A percentile compares a stretch with the other conserved stretches of the same genome.
These are phyloP conservation scores for Neophaeococcomyces aloes DNA, from an alignment of 2,329 filamentous ascomycete genomes.

Conservation along the genomic window DNA sequence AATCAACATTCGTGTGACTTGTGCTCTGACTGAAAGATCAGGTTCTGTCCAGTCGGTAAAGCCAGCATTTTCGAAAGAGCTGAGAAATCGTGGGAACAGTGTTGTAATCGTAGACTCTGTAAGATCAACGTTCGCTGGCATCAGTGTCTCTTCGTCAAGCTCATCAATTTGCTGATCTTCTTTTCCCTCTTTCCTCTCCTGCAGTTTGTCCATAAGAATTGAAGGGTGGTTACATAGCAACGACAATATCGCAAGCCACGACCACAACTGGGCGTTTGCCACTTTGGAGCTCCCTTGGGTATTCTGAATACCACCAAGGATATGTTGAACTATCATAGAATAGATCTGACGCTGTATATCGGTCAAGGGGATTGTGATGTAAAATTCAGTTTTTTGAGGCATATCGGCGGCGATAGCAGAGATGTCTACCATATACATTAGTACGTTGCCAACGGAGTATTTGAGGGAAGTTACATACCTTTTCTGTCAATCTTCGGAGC, in stretches of 20 bases:
- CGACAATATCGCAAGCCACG: slow-evolving; percentile 44
- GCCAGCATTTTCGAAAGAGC: slow-evolving; percentile 22
- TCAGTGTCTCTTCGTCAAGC: not conserved
- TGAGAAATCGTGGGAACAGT: slow-evolving; percentile 23
- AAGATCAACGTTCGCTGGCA: slow-evolving; percentile 24
- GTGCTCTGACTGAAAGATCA: slow-evolving; percentile 56
- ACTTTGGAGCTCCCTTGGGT: slow-evolving; percentile 18
- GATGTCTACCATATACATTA: slow-evolving; percentile 47
- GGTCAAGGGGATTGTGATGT: slow-evolving; percentile 63
- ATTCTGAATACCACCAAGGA: slow-evolving; percentile 28
- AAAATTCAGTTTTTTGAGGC: slow-evolving; percentile 69
- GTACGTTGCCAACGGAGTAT: not conserved
- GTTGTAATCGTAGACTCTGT: slow-evolving; percentile 29
- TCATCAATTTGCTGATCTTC: slow-evolving; percentile 1
- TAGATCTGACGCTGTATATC: slow-evolving; percentile 56
- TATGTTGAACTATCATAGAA: slow-evolving; percentile 37
- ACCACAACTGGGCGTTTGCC: slow-evolving; percentile 38
- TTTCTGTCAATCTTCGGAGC: slow-evolving; percentile 64
- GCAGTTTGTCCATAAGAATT: slow-evolving; percentile 42
- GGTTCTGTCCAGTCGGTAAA: slow-evolving; percentile 29
- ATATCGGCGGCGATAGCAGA: slow-evolving; percentile 55
- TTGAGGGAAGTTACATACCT: not conserved
- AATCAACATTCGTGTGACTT: slow-evolving; percentile 59
- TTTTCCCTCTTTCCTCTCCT: slow-evolving; percentile 18
- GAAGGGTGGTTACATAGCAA: slow-evolving; percentile 51